These are phyloP conservation scores for Henckelia pumila DNA, from an alignment of 257 asterid species.

Conservation along the genomic window DNA sequence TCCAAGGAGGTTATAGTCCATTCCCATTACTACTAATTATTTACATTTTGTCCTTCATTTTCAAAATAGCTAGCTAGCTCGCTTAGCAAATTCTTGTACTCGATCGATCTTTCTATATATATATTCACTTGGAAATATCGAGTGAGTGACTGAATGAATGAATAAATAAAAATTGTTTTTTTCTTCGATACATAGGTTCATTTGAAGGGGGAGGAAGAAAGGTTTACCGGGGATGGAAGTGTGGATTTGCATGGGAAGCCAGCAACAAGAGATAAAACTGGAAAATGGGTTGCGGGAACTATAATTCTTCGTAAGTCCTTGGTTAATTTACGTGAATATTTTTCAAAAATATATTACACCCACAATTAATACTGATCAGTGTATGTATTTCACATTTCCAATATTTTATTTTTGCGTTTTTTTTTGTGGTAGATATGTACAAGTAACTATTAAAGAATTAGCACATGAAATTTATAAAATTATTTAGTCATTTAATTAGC, in stretches of 20 bases:
- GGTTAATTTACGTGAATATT: background rate
- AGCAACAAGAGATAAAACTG: slow-evolving; percentile 50
- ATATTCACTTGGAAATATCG: too few relatives aligned
- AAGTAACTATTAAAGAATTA: too few relatives aligned
- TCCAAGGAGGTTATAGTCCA: slow-evolving; percentile 45
- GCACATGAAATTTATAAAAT: background rate
- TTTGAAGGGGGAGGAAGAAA: slow-evolving; percentile 37
- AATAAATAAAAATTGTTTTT: background rate
- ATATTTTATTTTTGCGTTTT: background rate
- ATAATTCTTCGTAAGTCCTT: slow-evolving; percentile 61
- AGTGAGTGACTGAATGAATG: too few relatives aligned
- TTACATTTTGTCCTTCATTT: too few relatives aligned
- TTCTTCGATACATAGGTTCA: slow-evolving; percentile 27
- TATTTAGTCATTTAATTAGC: too few relatives aligned
- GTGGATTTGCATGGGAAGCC: slow-evolving; percentile 72
- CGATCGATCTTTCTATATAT: too few relatives aligned
- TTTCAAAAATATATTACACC: background rate
- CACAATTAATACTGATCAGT: background rate
- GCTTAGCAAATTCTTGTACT: too few relatives aligned
- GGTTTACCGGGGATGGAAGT: slow-evolving; percentile 66
- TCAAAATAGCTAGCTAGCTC: background rate
- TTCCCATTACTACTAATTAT: background rate
- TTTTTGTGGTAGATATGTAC: too few relatives aligned
- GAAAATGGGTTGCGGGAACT: slow-evolving; percentile 72
- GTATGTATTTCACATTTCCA: background rate